phyloP scores from a whole-genome alignment of 257 asterid species.

The Solanum sitiens region DNA sequence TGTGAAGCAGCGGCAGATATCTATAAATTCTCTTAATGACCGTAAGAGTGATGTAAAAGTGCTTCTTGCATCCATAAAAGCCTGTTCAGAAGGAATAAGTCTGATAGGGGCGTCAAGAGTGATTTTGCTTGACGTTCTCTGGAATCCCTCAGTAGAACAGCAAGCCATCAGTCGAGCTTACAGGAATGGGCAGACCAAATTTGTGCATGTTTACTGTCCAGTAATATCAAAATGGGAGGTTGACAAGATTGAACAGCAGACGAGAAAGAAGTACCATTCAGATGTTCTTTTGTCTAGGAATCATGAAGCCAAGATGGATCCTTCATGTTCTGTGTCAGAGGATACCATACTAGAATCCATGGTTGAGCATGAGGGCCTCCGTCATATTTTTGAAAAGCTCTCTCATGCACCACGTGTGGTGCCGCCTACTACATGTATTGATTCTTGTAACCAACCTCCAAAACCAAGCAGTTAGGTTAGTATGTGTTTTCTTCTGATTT shows the following conservation, averaged over 20 bases:
- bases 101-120: slow-evolving; percentile 80
- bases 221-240: slow-evolving; percentile 38
- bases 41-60: neutral
- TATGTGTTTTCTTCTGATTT: neutral
- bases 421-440: neutral
- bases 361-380: neutral
- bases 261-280: slow-evolving; percentile 33
- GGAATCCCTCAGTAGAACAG: slow-evolving; percentile 67
- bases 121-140: slow-evolving; percentile 58
- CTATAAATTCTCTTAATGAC: neutral
- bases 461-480: slow-evolving; percentile 25
- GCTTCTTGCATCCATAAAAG: neutral
- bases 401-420: neutral
- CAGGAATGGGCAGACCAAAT: slow-evolving; percentile 59
- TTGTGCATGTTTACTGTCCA: slow-evolving; percentile 56
- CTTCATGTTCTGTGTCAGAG: slow-evolving; percentile 1
- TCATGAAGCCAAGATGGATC: neutral
- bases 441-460: neutral
- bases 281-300: slow-evolving; percentile 34
- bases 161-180: slow-evolving; percentile 79
- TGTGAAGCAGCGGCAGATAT: neutral
- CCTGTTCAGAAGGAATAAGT: neutral
- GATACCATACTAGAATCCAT: slow-evolving; percentile 27
- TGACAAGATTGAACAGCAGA: slow-evolving; percentile 28
- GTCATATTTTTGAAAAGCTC: neutral